These are phyloP conservation scores for Alternaria ventricosa DNA, from an alignment of 2,329 filamentous ascomycete species.

Conservation along the genomic window DNA sequence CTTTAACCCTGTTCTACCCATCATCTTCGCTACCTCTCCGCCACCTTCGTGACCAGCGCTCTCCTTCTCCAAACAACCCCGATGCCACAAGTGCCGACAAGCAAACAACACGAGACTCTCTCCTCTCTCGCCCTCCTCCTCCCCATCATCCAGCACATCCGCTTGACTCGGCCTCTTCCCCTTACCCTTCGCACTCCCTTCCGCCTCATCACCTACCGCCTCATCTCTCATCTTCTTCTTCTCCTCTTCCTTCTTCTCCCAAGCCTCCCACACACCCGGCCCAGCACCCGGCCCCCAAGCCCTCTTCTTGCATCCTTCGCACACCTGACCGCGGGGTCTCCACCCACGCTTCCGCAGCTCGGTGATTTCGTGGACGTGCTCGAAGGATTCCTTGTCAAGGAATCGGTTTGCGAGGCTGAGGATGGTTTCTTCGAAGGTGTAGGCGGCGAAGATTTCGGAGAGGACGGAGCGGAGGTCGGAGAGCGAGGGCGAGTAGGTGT, in stretches of 20 bases:
- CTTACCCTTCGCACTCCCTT: slow-evolving; percentile 54
- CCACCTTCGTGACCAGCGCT: neutral
- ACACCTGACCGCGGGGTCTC: slow-evolving; percentile 84
- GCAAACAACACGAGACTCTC: slow-evolving; percentile 46
- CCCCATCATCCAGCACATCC: slow-evolving; percentile 8
- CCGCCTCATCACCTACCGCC: slow-evolving; percentile 50
- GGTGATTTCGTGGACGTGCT: slow-evolving; percentile 77
- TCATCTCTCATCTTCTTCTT: slow-evolving; percentile 54
- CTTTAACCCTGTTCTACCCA: slow-evolving; percentile 20
- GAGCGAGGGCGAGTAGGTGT: slow-evolving; percentile 77
- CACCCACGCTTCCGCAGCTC: slow-evolving; percentile 82
- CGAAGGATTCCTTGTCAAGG: slow-evolving; percentile 86
- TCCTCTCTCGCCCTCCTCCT: slow-evolving; percentile 3
- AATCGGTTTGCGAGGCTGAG: slow-evolving; percentile 84
- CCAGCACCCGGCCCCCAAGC: slow-evolving; percentile 90
- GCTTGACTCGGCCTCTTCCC: slow-evolving; percentile 21
- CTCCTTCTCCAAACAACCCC: slow-evolving; percentile 40
- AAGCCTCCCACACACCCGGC: slow-evolving; percentile 77
- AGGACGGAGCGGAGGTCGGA: slow-evolving; percentile 86
- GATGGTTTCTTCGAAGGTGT: slow-evolving; percentile 92
- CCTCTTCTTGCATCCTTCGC: slow-evolving; percentile 81
- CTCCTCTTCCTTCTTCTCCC: slow-evolving; percentile 65
- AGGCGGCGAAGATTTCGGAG: slow-evolving; percentile 89
- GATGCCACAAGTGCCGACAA: slow-evolving; percentile 51
- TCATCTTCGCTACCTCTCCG: slow-evolving; percentile 1